phyloP scores from a whole-genome alignment of 768 basidiomycete species.

The Xanthoconium purpureum region DNA sequence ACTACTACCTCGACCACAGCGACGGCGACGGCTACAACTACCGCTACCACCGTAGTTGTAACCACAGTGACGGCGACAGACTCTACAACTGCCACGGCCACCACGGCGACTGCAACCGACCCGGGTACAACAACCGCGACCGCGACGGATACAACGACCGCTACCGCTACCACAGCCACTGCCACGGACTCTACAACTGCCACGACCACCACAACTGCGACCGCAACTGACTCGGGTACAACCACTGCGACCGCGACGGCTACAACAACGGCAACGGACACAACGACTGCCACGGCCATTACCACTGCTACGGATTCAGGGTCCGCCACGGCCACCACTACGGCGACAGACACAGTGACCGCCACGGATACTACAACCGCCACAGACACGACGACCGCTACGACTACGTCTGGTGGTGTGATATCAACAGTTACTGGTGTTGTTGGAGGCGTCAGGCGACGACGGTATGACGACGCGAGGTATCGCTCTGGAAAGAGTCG shows the following conservation, averaged over 20 bases:
- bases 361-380: no score
- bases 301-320: neutral
- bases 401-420: neutral
- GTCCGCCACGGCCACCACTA: no score
- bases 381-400: no score
- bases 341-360: no score
- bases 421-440: neutral
- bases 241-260: neutral
- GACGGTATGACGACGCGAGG: slow-evolving; percentile 5
- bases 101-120: neutral
- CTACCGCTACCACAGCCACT: neutral
- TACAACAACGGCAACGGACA: neutral
- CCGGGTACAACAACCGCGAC: neutral
- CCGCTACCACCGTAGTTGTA: neutral
- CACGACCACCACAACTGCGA: neutral
- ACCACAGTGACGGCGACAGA: neutral
- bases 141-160: neutral
- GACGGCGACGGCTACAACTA: neutral
- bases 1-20: neutral
- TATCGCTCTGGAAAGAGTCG: neutral
- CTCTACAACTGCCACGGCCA: neutral
- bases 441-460: neutral
- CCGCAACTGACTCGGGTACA: neutral
- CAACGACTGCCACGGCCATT: neutral
- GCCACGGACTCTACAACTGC: neutral